Evolutionary conservation across 2,329 filamentous ascomycete genomes (phyloP), one percentile per base, ranked within the genome.

Genomic region (Microsporum ferrugineum): DNA sequence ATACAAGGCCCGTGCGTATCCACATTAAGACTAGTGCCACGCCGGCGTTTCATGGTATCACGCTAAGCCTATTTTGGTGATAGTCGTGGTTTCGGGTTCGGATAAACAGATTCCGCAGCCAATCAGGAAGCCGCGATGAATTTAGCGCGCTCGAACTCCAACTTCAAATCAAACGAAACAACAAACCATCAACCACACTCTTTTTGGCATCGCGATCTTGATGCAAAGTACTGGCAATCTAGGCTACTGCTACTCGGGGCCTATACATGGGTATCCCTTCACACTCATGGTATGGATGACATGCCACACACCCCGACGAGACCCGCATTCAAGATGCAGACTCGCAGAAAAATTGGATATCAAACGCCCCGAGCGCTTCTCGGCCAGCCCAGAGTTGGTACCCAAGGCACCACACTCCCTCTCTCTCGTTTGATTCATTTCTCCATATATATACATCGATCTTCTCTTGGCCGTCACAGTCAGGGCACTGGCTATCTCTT

Each of bases 261-360:
- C 33, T 57, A 57, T 57, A 34, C 55, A 57, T 57, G 55, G 55
- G 55, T 57, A 57, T 57, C 55, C 55, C 55, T 57, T 41, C 55
- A 57, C 31, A 31, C 55, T 41, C 39, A 14, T 43, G 39, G 55
- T 12, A 57, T 57, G 55, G 17, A 41, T 57, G 49, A n/a, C 49
- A 57, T 41, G 14, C 55, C 36, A 12, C 55, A 27, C 39, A 14
- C 39, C 39, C 55, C 55, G 55, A 57, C 23, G 29, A 43, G 55
- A 57, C 55, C 55, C 55, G 55, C 36, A 57, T 43, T 39, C 33
- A 23, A 14, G 34, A 43, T 41, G 34, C 36, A 43, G 34, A 43
- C 55, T 27, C 53, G 29, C 34, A 49, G 39, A 23, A 57, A 43
- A 57, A 57, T 36, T 57, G 55, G 55, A 41, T 39, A 41, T 41